These are phyloP conservation scores for Apiotrichum akiyoshidainum DNA, from an alignment of 1,284 basidiomycete genomes.

Conservation along the genomic window DNA sequence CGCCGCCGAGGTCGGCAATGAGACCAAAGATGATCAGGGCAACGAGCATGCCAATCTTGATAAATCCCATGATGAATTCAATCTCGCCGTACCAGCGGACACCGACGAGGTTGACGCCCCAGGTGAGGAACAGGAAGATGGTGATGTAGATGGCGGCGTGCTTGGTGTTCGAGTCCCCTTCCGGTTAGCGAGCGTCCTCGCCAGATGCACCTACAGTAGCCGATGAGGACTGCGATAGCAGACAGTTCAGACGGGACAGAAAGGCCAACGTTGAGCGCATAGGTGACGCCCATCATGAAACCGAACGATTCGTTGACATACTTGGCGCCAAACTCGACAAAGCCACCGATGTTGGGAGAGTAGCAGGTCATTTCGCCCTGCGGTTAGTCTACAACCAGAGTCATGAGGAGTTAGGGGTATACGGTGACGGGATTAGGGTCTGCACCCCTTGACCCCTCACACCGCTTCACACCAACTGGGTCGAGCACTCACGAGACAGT, in stretches of 20 bases:
- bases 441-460: too few relatives aligned
- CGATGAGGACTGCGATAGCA: constrained; percentile 68
- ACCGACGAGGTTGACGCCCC: constrained; percentile 11
- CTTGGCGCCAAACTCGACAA: constrained; percentile 20
- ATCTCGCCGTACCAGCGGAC: constrained; percentile 40
- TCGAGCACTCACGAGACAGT: constrained; percentile 20
- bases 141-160: constrained; percentile 23
- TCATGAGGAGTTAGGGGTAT: background rate
- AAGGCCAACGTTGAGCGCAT: constrained; percentile 24
- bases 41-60: constrained; percentile 13
- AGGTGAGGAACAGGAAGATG: constrained; percentile 14
- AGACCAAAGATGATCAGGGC: constrained; percentile 60
- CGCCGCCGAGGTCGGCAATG: constrained; percentile 69
- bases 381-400: background rate
- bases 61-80: constrained; percentile 28
- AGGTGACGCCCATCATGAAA: constrained; percentile 23
- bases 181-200: too few relatives aligned
- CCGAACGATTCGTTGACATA: constrained; percentile 24
- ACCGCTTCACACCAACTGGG: too few relatives aligned
- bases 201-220: constrained; percentile 57
- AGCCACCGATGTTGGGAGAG: constrained; percentile 20
- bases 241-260: constrained; percentile 61
- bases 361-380: constrained; percentile 16
- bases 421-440: too few relatives aligned
- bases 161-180: constrained; percentile 53